Conservation (phyloP, 192 early-diverging fungal species). For the Coemansia sp. region DNA sequence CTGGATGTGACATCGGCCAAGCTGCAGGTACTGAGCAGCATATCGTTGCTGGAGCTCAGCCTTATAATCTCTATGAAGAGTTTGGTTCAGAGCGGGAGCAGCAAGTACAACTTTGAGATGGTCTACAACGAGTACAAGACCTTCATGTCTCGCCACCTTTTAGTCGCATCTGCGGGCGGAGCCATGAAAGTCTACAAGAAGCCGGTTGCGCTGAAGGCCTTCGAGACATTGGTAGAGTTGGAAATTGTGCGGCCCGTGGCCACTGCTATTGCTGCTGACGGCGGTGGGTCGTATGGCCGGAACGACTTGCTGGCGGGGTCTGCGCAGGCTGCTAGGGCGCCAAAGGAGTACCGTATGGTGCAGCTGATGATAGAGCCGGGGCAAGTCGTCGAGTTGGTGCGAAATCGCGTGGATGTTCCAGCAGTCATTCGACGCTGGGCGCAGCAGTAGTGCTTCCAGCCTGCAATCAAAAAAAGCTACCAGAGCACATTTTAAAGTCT, state of each 20-base stretch:
- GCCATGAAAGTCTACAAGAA: constrained; percentile 74
- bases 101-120: constrained; percentile 90
- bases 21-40: constrained; percentile 40
- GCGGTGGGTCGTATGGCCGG: constrained; percentile 17
- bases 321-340: constrained; percentile 56
- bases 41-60: constrained; percentile 78
- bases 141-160: constrained; percentile 66
- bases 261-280: not conserved
- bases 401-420: constrained; percentile 62
- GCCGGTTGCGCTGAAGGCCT: constrained; percentile 83
- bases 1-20: constrained; percentile 27
- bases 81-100: constrained; percentile 62
- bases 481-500: not conserved
- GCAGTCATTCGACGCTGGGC: constrained; percentile 65
- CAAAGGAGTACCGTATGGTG: constrained; percentile 87
- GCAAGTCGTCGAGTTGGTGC: constrained; percentile 64
- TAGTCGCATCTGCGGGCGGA: constrained; percentile 44
- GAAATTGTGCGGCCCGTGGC: constrained; percentile 63
- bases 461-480: not conserved
- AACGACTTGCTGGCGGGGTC: constrained; percentile 42
- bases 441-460: constrained; percentile 18
- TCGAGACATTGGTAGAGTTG: constrained; percentile 71
- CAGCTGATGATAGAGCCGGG: constrained; percentile 69
- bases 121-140: constrained; percentile 88
- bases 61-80: constrained; percentile 79